Conservation (phyloP, 352 stramenopile genomes). For the Phytophthora nicotianae region DNA sequence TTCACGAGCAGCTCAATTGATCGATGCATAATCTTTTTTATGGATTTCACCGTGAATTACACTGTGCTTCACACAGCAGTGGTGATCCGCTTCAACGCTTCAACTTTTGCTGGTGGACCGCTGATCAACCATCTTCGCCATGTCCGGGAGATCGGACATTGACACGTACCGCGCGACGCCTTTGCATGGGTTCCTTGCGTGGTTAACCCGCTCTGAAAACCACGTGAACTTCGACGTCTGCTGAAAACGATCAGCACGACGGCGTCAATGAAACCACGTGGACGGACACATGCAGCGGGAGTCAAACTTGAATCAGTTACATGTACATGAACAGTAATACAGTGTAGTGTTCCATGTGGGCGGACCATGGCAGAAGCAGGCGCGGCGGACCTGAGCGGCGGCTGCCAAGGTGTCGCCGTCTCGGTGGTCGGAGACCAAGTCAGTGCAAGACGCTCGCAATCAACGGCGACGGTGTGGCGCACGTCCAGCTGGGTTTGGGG, state of each 20-base stretch:
- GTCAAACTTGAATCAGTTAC: slow-evolving; percentile 9
- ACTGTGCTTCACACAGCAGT: too few relatives aligned
- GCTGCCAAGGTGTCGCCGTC: too few relatives aligned
- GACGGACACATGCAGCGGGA: background rate
- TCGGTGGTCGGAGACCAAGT: too few relatives aligned
- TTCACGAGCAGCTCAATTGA: slow-evolving; percentile 30
- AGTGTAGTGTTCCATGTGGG: slow-evolving; percentile 3
- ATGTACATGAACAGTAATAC: too few relatives aligned
- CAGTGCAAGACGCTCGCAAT: background rate
- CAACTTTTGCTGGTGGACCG: too few relatives aligned
- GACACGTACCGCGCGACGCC: background rate
- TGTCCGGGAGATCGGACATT: background rate
- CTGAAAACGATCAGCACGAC: slow-evolving; percentile 19
- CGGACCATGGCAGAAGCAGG: slow-evolving; percentile 2
- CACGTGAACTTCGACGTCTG: slow-evolving; percentile 21
- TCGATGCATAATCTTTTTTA: slow-evolving; percentile 23
- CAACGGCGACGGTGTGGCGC: background rate
- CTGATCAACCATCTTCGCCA: background rate
- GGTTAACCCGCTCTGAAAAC: slow-evolving; percentile 23
- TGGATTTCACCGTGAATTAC: slow-evolving; percentile 14
- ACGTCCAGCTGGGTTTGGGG: slow-evolving; percentile 15
- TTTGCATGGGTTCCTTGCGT: slow-evolving; percentile 17
- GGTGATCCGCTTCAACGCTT: background rate
- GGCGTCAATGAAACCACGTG: background rate
- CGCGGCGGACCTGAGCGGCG: too few relatives aligned